Base-by-base conservation (phyloP, 2,329 filamentous ascomycete genomes). In the Botryotinia globosa region DNA sequence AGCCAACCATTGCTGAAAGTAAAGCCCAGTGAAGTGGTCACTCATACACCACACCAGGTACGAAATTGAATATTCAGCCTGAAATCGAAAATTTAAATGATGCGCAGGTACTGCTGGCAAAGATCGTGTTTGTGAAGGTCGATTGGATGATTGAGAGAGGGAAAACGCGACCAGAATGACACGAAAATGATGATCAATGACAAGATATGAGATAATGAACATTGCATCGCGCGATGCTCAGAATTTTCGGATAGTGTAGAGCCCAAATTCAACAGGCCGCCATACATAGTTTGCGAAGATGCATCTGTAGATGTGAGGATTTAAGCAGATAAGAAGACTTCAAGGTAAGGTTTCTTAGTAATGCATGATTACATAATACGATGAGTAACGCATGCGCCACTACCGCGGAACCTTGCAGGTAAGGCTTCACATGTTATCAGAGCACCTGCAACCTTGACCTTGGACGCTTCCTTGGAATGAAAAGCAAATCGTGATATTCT, bases 21-120 rank as follows among this genome's bases (percentile, higher is more conserved):
- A 16, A 42, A 71, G 59, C 58, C 69, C 58, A 64, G 44, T 12
- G 54, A 29, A 67, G 34, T 65, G 69, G 58, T 71, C 59, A 62
- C 56, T 65, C 22, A 54, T 20, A 51, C 58, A 71, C 59, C 44
- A 71, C 59, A 34, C 34, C 59, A 71, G 59, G 59, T 65, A 71
- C 69, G 32, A 56, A 54, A 65, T 44, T 34, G 18, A 44, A 65
- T 14, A 56, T 65, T 65, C 58, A 65, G 69, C 32, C 69, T 71
- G 65, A 67, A 67, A 7, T 67, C 25, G 4, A 39, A 25, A 29
- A 22, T 22, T 25, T 16, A 37, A 54, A 9, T 39, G 25, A 25
- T 67, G 64, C 16, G 45, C 64, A 66, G 64, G 64, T 66, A 66
- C 45, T 54, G 45, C 45, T 39, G 64, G 64, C 64, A 66, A 66